phyloP scores from a whole-genome alignment of 1,139 yeast species.

The Blastobotrys niveus region DNA sequence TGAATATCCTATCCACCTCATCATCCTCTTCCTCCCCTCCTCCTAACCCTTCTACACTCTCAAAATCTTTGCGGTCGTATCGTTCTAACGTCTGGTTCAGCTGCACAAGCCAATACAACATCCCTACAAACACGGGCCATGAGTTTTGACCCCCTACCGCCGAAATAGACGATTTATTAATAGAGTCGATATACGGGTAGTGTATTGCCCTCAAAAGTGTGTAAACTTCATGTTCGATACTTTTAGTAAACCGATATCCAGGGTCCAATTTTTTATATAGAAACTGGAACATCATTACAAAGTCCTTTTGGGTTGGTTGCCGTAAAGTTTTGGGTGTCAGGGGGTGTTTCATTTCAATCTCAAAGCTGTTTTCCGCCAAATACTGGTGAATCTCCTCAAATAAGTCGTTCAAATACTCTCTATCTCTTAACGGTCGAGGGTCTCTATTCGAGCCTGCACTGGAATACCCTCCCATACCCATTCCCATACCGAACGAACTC shows the following conservation, averaged over 20 bases:
- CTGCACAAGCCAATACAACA: constrained; percentile 73
- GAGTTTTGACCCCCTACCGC: constrained; percentile 83
- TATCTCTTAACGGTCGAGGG: constrained; percentile 74
- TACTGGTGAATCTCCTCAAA: constrained; percentile 45
- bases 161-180: constrained; percentile 76
- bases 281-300: constrained; percentile 72
- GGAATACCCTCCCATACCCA: constrained; percentile 13
- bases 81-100: constrained; percentile 46
- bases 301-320: constrained; percentile 86
- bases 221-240: constrained; percentile 73
- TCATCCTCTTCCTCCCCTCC: constrained; percentile 37
- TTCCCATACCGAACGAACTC: constrained; percentile 25
- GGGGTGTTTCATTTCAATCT: constrained; percentile 65
- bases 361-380: constrained; percentile 58
- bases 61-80: constrained; percentile 37
- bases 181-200: constrained; percentile 76
- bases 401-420: constrained; percentile 63
- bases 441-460: constrained; percentile 36
- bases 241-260: constrained; percentile 59
- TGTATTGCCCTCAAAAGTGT: constrained; percentile 56
- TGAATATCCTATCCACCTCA: constrained; percentile 54
- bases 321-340: constrained; percentile 59
- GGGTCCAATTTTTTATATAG: constrained; percentile 75
- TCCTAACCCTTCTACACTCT: constrained; percentile 33
- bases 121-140: constrained; percentile 80